These are phyloP conservation scores for Massariosphaeria phaeospora DNA, from an alignment of 495 filamentous ascomycete species.

Conservation along the genomic window DNA sequence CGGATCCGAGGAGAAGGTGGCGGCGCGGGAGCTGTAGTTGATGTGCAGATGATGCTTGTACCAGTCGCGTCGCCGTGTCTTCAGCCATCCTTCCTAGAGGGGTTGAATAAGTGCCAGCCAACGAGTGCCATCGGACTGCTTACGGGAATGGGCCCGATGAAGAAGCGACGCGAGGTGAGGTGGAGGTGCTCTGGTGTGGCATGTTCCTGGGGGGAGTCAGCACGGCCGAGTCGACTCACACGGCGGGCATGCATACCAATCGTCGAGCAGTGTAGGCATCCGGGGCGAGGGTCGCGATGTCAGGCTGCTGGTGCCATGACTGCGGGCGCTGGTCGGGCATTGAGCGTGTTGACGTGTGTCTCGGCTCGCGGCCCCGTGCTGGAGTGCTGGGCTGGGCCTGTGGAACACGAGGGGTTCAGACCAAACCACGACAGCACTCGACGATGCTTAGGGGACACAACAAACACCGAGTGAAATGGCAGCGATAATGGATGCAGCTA, in stretches of 20 bases:
- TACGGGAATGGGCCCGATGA: constrained; percentile 62
- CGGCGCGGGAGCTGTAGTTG: constrained; percentile 54
- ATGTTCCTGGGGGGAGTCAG: constrained; percentile 47
- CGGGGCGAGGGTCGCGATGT: constrained; percentile 25
- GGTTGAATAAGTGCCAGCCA: constrained; percentile 1
- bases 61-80: constrained; percentile 60
- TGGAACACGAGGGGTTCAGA: background rate
- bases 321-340: constrained; percentile 15
- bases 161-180: constrained; percentile 58
- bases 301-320: constrained; percentile 31
- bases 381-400: background rate
- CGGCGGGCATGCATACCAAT: constrained; percentile 42
- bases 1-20: constrained; percentile 51
- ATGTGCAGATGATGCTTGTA: constrained; percentile 52
- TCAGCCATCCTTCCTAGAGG: constrained; percentile 56
- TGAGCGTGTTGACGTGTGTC: background rate
- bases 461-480: background rate
- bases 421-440: background rate
- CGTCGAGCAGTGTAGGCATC: constrained; percentile 44
- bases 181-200: constrained; percentile 59
- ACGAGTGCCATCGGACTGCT: background rate
- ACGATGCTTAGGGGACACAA: background rate
- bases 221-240: constrained; percentile 1
- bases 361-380: too few species aligned
- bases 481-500: background rate